These are phyloP conservation scores for Ilex paraguariensis DNA, from an alignment of 305 asterid species.

Conservation along the genomic window DNA sequence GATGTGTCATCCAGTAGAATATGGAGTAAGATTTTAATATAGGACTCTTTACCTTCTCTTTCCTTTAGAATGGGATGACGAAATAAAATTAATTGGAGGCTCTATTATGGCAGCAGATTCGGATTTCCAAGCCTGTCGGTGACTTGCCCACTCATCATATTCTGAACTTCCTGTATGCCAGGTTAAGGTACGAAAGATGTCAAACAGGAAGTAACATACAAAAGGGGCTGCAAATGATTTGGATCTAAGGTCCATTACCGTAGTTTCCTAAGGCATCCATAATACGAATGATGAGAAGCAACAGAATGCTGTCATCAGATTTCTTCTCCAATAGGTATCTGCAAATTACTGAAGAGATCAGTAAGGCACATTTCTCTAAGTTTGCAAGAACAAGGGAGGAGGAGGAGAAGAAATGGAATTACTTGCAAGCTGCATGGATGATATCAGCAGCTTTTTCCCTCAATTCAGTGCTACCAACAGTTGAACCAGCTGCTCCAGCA, in stretches of 20 bases:
- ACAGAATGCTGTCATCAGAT: slow-evolving; percentile 94
- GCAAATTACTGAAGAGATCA: slow-evolving; percentile 26
- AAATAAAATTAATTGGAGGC: slow-evolving; percentile 84
- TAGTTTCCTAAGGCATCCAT: slow-evolving; percentile 92
- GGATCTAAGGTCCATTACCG: slow-evolving; percentile 39
- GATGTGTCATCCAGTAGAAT: neutral
- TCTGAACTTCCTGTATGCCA: slow-evolving; percentile 81
- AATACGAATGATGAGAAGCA: slow-evolving; percentile 84
- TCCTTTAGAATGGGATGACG: slow-evolving; percentile 87
- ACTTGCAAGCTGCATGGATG: slow-evolving; percentile 91
- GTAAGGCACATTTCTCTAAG: slow-evolving; percentile 18
- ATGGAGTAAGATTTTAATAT: neutral
- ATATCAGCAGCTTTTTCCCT: slow-evolving; percentile 85
- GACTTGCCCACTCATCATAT: slow-evolving; percentile 97
- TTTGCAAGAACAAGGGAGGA: slow-evolving; percentile 5
- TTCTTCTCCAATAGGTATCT: slow-evolving; percentile 92
- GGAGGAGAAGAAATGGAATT: slow-evolving; percentile 13
- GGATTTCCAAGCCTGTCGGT: slow-evolving; percentile 92
- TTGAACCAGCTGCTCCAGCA: slow-evolving; percentile 94
- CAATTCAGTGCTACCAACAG: slow-evolving; percentile 81
- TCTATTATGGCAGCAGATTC: slow-evolving; percentile 92
- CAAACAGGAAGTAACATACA: slow-evolving; percentile 6
- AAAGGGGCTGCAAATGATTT: neutral
- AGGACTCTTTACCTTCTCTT: slow-evolving; percentile 64
- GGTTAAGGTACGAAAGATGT: slow-evolving; percentile 19